Base-by-base conservation (phyloP, 495 filamentous ascomycete species). In the Xylaria castorea region DNA sequence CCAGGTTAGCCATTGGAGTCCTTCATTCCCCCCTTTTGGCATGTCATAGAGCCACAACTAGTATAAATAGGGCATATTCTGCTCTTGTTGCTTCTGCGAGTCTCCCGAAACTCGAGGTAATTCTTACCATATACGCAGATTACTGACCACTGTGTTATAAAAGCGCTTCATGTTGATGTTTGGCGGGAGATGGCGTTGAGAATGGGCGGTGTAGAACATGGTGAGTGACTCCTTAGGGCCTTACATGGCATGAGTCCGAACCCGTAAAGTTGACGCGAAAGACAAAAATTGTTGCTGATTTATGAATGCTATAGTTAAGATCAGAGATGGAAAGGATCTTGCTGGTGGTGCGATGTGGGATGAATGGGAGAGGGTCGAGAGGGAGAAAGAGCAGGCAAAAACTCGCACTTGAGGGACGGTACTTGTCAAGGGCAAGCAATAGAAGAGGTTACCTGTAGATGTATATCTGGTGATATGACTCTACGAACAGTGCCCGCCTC, bases 131-230 rank as follows among this genome's bases (percentile, higher is more conserved):
- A 18, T 32, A 14, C 9, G 4, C 11, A 16, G 16, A 30, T 18
- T 18, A n/a, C 53, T 57, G 27, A 57, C 27, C 18, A 6, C 12
- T 12, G 11, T 57, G 25, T 14, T 57, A 57, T 55, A 11, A 57
- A 27, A 57, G 53, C 46, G 22, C 22, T 60, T 6, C 50, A 32
- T 20, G 40, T 66, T 16, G 63, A 66, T 53, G 64, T 61, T 16
- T 73, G 71, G 71, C 51, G 71, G 34, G 63, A 69, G 32, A 57
- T 66, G 62, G 71, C 71, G 36, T n/a, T 73, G 51, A 25, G 11
- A 3, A 40, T 67, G 46, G 71, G 71, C 18, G 71, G 50, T 27
- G 55, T 58, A 32, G 71, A 73, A 25, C 27, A 68, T 55, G 64
- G 64, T 53, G 46, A 66, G 64, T 32, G 18, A 9, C 7, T 18